phyloP scores from a whole-genome alignment of 108 stramenopile species.

The Aureococcus anophagefferens region DNA sequence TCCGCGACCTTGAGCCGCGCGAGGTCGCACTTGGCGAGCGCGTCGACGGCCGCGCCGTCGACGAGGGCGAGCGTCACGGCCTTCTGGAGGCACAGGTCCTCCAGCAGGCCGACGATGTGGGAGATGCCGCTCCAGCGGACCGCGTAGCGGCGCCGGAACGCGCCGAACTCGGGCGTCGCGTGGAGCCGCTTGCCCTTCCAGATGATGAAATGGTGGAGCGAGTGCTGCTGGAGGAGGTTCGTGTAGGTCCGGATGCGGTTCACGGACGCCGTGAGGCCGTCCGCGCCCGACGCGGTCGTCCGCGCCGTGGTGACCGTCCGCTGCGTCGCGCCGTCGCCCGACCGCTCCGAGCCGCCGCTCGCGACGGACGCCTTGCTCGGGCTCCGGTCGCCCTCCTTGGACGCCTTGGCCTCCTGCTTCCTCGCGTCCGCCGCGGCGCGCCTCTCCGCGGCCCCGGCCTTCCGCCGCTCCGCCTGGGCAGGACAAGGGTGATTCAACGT shows the following conservation, averaged over 20 bases:
- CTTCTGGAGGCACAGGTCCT: constrained; percentile 20
- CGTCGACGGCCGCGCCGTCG: constrained; percentile 27
- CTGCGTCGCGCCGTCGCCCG: too few relatives aligned
- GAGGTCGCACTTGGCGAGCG: constrained; percentile 30
- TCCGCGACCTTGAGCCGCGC: constrained; percentile 22
- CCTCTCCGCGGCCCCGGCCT: too few relatives aligned
- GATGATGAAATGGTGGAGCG: constrained; percentile 22
- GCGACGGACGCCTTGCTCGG: too few relatives aligned
- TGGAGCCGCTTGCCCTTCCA: constrained; percentile 29
- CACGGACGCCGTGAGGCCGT: neutral
- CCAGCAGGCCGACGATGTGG: constrained; percentile 19
- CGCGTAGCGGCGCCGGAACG: constrained; percentile 28
- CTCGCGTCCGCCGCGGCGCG: too few relatives aligned
- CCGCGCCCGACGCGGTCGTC: too few relatives aligned
- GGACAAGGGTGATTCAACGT: too few relatives aligned
- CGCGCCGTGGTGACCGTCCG: too few relatives aligned
- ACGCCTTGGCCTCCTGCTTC: too few relatives aligned
- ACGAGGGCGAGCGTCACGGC: constrained; percentile 30
- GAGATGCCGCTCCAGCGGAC: constrained; percentile 24
- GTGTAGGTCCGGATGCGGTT: constrained; percentile 11
- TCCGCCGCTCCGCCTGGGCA: too few relatives aligned
- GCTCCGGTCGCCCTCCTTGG: too few relatives aligned
- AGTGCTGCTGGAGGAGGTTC: constrained; percentile 14
- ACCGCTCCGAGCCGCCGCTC: too few relatives aligned
- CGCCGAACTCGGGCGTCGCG: constrained; percentile 39